Base-by-base conservation (phyloP, 345 rosid genomes). In the Gossypium rotundifolium region DNA sequence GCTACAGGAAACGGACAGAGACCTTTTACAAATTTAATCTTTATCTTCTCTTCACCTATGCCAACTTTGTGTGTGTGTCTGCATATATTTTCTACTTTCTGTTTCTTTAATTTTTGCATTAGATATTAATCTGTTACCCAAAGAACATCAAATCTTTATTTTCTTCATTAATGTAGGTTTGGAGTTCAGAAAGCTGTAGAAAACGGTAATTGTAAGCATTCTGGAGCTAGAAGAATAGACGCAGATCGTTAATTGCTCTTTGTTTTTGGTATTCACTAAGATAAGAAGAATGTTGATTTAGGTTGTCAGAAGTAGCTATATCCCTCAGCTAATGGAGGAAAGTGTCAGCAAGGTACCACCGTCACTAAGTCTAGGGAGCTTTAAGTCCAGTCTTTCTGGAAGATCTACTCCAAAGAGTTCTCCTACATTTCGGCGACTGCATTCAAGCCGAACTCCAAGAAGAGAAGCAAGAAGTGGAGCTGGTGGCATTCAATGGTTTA, bases 361-460 rank as follows among this genome's bases (percentile, higher is more conserved):
- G 2, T 83, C 97, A 8, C 59, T 89, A 13, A 84, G 88, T 79
- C 83, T 81, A 81, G 89, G 91, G 57, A 82, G 85, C 84, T 69
- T 75, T 22, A 92, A 88, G 87, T 83, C 97, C 63, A 76, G 89
- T 13, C 68, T 84, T 73, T 87, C 98, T 0, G 98, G 97, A 76
- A 91, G 79, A 65, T 87, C 92, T 18, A 88, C 95, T 3, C 93
- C 98, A 38, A 88, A 81, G 80, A 81, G 78, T 78, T 86, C 98
- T 78, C 96, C 97, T 61, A 74, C 92, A 17, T 82, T 79, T 76
- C 83, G 86, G 73, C 84, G 85, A 83, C 79, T 84, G 71, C 78
- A 87, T 83, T 86, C 96, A 11, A 83, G 88, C 75, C 87, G 93
- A 81, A 89, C 92, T 76, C 98, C 98, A 11, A 84, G 91, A 77